These are phyloP conservation scores for Vitellaria paradoxa DNA, from an alignment of 179 eudicot genomes.

Conservation along the genomic window DNA sequence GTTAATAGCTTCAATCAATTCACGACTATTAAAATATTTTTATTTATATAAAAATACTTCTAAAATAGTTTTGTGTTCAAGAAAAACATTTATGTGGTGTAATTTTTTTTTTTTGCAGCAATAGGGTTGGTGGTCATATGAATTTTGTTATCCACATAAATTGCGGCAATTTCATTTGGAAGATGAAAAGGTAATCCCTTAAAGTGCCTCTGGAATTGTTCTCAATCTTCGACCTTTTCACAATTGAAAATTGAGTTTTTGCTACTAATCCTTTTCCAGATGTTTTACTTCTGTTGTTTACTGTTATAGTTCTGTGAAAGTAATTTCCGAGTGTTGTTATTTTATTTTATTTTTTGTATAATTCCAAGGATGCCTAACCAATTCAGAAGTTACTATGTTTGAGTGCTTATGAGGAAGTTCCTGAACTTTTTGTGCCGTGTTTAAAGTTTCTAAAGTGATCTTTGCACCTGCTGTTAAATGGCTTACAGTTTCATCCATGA, in stretches of 20 bases:
- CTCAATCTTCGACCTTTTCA: background rate
- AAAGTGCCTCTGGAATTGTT: background rate
- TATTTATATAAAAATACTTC: background rate
- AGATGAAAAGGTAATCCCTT: conserved; percentile 62
- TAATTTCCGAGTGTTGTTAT: background rate
- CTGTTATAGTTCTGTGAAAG: background rate
- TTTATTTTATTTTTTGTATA: background rate
- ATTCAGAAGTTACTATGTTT: background rate
- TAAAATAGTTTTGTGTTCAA: background rate
- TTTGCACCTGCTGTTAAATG: too few relatives aligned
- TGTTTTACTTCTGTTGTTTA: background rate
- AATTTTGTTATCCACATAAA: conserved; percentile 68
- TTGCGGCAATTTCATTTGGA: conserved; percentile 83
- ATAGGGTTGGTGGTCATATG: conserved; percentile 99
- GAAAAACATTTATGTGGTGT: background rate
- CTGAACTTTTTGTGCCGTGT: too few relatives aligned
- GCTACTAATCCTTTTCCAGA: background rate
- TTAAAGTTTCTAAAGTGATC: too few relatives aligned
- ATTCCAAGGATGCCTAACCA: background rate
- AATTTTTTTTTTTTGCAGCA: conserved; percentile 57
- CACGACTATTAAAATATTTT: too few relatives aligned
- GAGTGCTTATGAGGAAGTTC: background rate
- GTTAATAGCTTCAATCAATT: too few relatives aligned
- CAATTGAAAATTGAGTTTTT: background rate
- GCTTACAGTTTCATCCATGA: too few relatives aligned